phyloP scores from a whole-genome alignment of 208 protist species.

The Crithidia expoeki region DNA sequence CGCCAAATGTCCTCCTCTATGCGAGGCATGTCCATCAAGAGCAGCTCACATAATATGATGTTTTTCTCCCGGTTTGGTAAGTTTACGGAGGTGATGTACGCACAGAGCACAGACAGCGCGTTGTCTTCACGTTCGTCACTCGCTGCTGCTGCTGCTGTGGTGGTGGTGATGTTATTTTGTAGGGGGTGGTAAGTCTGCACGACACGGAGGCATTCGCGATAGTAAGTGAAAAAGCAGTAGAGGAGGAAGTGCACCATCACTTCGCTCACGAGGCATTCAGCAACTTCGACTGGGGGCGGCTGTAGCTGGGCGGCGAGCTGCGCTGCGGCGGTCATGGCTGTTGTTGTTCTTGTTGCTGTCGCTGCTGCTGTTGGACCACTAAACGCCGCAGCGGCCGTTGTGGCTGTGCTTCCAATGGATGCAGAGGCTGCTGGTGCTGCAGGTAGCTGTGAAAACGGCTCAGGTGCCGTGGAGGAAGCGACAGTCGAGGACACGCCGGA shows the following conservation, averaged over 20 bases:
- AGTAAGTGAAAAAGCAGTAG: slow-evolving; percentile 32
- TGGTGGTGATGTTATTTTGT: not conserved
- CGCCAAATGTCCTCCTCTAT: slow-evolving; percentile 35
- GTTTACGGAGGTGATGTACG: slow-evolving; percentile 29
- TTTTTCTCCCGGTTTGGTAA: slow-evolving; percentile 22
- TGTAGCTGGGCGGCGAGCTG: slow-evolving; percentile 9
- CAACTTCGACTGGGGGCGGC: slow-evolving; percentile 27
- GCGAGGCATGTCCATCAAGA: slow-evolving; percentile 31
- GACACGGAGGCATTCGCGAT: slow-evolving; percentile 26
- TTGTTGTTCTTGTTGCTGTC: not conserved
- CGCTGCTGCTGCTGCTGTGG: not conserved
- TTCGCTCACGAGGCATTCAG: slow-evolving; percentile 36
- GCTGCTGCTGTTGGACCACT: no score
- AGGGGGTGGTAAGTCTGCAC: slow-evolving; percentile 22
- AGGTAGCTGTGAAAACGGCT: not conserved
- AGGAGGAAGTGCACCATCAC: slow-evolving; percentile 41
- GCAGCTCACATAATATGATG: slow-evolving; percentile 22
- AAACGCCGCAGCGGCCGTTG: not conserved
- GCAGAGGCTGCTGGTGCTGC: not conserved
- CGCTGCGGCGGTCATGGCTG: slow-evolving; percentile 4
- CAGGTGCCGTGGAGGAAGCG: slow-evolving; percentile 11
- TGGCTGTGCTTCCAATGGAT: not conserved
- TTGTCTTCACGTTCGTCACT: not conserved
- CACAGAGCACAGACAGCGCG: slow-evolving; percentile 28
- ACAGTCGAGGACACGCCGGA: not conserved